phyloP scores from a whole-genome alignment of 225 moss, liverwort and hornwort species.

The Physcomitrellopsis africana region DNA sequence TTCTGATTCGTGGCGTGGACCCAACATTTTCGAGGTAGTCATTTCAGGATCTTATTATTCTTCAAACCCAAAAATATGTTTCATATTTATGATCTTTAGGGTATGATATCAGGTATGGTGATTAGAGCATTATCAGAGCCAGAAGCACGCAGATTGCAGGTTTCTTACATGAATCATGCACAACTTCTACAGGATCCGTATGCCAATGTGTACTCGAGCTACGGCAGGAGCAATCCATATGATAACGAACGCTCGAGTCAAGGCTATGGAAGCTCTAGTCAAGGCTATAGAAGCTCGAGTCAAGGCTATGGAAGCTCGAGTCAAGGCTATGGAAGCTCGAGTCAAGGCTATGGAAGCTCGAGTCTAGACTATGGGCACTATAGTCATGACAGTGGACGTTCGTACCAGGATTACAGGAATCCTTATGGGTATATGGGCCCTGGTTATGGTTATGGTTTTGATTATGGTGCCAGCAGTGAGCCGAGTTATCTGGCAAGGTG shows the following conservation, averaged over 20 bases:
- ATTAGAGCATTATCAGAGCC: background rate
- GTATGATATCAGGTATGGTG: background rate
- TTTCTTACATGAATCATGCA: conserved; percentile 6
- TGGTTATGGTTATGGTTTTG: conserved; percentile 37
- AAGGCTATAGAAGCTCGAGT: conserved; percentile 36
- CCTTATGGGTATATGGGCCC: conserved; percentile 42
- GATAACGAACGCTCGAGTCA: conserved; percentile 35
- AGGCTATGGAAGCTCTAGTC: conserved; percentile 37
- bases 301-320: conserved; percentile 38
- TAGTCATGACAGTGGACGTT: conserved; percentile 40
- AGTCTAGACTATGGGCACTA: conserved; percentile 35
- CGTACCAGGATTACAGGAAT: conserved; percentile 47
- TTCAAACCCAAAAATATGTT: background rate
- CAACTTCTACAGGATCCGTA: conserved; percentile 45
- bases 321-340: conserved; percentile 35
- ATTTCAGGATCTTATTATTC: background rate
- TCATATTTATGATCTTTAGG: background rate
- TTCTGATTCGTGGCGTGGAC: conserved; percentile 55
- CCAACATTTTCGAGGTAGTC: conserved; percentile 56
- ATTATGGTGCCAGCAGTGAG: conserved; percentile 34
- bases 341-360: conserved; percentile 36
- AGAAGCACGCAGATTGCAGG: background rate
- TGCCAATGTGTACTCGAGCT: conserved; percentile 35
- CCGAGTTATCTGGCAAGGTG: conserved; percentile 31
- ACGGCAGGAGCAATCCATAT: conserved; percentile 37